A percentile compares a stretch with the other conserved stretches of the same genome.
phyloP scores from a whole-genome alignment of 805 yeast species.

The Wickerhamomyces pijperi region DNA sequence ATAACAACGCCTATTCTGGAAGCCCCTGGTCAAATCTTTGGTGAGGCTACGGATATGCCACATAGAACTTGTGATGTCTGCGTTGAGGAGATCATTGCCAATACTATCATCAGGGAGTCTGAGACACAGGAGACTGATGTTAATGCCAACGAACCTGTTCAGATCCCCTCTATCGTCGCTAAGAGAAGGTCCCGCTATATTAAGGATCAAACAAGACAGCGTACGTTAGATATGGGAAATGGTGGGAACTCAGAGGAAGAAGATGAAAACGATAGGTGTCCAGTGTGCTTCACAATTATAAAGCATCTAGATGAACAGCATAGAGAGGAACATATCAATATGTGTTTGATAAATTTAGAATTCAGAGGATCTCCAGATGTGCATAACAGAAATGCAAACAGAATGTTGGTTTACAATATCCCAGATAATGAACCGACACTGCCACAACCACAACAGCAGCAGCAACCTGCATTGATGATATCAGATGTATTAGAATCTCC shows the following conservation, averaged over 20 bases:
- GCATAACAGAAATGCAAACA: slow-evolving; percentile 46
- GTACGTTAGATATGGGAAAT: slow-evolving; percentile 1
- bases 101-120: slow-evolving; percentile 3
- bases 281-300: slow-evolving; percentile 22
- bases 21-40: slow-evolving; percentile 36
- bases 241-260: slow-evolving; percentile 16
- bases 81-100: slow-evolving; percentile 38
- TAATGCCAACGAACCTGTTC: too few species aligned
- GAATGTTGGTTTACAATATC: slow-evolving; percentile 72
- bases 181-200: slow-evolving; percentile 1
- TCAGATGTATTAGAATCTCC: too few species aligned
- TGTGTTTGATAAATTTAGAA: slow-evolving; percentile 52
- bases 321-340: slow-evolving; percentile 58
- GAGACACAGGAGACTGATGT: slow-evolving; percentile 1
- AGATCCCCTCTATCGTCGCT: slow-evolving; percentile 4
- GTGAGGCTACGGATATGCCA: slow-evolving; percentile 38
- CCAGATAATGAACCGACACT: slow-evolving; percentile 11
- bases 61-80: slow-evolving; percentile 74
- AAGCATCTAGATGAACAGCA: slow-evolving; percentile 9
- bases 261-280: slow-evolving; percentile 28
- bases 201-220: slow-evolving; percentile 6
- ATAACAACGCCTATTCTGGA: slow-evolving; percentile 48
- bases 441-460: slow-evolving; percentile 12
- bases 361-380: slow-evolving; percentile 48
- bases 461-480: too few species aligned